Base-by-base conservation (phyloP, 345 rosid species). In the sweet orange (Citrus sinensis) region DNA sequence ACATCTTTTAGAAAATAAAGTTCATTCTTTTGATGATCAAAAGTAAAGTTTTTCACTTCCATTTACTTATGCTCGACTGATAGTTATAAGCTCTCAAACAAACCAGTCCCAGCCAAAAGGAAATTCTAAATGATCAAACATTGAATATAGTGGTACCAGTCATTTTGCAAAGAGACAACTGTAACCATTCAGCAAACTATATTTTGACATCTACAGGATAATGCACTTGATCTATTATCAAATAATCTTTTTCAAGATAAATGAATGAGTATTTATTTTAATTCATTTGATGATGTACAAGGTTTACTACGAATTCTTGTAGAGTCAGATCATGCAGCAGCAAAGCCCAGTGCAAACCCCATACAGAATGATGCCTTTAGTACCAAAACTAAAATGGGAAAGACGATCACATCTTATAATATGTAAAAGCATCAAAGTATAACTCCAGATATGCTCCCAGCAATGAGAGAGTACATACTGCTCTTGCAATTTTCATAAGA, bases 311-410 rank as follows among this genome's bases (percentile, higher is more conserved):
- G 9, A 40, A 59, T 29, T 58, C 42, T 46, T 37, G 20, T 27
- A 6, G 22, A 9, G 35, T 17, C 24, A 17, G 69, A 69, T 42
- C 35, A 13, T 61, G 58, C 69, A 27, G 59, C 14, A 62, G 63
- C 6, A 62, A 61, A 74, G 59, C 24, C 39, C 77, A 42, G 17
- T 17, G 49, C 68, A 42, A 11, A 62, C 29, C 39, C 37, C 59
- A 27, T 17, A 62, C 19, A 19, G 27, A 19, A 56, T 27, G 69
- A 74, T 62, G 62, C 74, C 62, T 51, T 71, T 32, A 71, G 8
- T 4, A 71, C 64, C 64, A 72, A 37, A 35, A 72, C 27, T 19
- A 73, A 34, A 46, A 60, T 73, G 76, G 76, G 19, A 56, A 64
- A 75, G 58, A 29, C 17, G 14, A 46, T 75, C 46, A 78, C 42